Evolutionary conservation across 2,329 filamentous ascomycete species (phyloP).

Genomic region (Colletotrichum lentis): DNA sequence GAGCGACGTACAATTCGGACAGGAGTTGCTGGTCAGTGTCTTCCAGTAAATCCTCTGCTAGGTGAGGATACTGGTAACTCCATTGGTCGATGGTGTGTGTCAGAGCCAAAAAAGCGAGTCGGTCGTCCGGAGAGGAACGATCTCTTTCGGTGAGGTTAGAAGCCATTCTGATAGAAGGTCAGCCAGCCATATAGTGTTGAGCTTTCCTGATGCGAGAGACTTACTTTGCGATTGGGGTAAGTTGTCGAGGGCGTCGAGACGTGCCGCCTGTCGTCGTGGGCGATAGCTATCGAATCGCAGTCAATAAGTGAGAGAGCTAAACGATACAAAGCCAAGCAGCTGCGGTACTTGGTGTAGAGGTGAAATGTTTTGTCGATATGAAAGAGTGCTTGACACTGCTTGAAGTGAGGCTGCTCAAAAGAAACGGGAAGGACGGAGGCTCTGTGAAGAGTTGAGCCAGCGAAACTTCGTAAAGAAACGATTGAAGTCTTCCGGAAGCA

Average conservation of each 20-base stretch:
- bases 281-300: neutral
- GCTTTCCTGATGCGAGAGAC: neutral
- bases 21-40: constrained; percentile 17
- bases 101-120: constrained; percentile 22
- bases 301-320: neutral
- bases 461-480: neutral
- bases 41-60: neutral
- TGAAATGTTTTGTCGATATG: neutral
- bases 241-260: neutral
- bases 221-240: neutral
- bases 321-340: no score
- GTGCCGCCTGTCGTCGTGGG: neutral
- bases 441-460: no score
- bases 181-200: neutral
- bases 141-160: neutral
- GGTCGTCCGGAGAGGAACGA: neutral
- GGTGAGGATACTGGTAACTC: neutral
- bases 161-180: constrained; percentile 4
- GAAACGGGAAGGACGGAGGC: no score
- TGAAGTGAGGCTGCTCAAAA: neutral
- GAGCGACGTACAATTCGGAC: neutral
- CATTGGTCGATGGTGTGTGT: constrained; percentile 25
- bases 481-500: neutral
- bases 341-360: no score
- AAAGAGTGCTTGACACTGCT: neutral